These are phyloP conservation scores for Penicillium sp. DNA, from an alignment of 2,329 filamentous ascomycete species.

Conservation along the genomic window DNA sequence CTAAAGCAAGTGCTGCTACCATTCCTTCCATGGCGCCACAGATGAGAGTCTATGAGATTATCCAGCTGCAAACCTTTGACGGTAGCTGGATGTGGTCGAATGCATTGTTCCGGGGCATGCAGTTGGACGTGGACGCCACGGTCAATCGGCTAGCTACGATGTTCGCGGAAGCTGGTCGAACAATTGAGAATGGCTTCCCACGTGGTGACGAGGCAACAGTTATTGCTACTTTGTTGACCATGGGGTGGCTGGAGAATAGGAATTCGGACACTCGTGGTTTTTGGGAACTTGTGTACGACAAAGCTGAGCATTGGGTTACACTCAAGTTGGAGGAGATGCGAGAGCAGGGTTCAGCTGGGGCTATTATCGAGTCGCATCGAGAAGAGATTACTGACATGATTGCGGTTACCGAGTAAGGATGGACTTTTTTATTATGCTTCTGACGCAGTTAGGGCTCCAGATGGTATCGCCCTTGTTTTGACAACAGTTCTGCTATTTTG, in stretches of 20 bases:
- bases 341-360: neutral
- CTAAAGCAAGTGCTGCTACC: too few relatives aligned
- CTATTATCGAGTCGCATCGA: neutral
- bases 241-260: constrained; percentile 11
- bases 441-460: neutral
- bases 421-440: neutral
- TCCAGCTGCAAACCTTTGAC: constrained; percentile 56
- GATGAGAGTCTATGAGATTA: constrained; percentile 40
- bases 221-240: constrained; percentile 17
- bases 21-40: too few relatives aligned
- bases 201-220: neutral
- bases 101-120: constrained; percentile 23
- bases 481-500: neutral
- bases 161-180: neutral
- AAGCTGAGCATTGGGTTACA: constrained; percentile 18
- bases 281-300: constrained; percentile 21
- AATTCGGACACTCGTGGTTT: neutral
- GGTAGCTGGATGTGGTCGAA: constrained; percentile 52
- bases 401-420: neutral
- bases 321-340: neutral
- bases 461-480: neutral
- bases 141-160: neutral
- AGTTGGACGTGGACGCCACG: neutral
- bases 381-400: neutral
- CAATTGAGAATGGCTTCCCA: neutral